These are phyloP conservation scores for Nemania sp. DNA, from an alignment of 2,329 filamentous ascomycete species.

Conservation along the genomic window DNA sequence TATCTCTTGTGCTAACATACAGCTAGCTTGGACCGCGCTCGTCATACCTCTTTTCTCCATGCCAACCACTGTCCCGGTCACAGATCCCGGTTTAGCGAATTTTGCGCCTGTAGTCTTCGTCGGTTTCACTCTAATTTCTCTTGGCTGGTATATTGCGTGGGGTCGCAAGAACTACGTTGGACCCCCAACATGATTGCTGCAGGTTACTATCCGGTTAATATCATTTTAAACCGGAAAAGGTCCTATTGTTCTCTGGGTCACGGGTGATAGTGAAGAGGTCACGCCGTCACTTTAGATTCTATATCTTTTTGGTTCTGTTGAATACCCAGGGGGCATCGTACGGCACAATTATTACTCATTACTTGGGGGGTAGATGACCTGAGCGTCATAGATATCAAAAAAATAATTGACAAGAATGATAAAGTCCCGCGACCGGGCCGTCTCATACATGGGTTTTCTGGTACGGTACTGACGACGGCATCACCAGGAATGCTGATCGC, in stretches of 20 bases:
- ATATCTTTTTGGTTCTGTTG: conserved; percentile 18
- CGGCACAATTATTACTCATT: conserved; percentile 3
- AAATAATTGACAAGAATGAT: conserved; percentile 2
- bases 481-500: too few species aligned
- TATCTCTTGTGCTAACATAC: conserved; percentile 34
- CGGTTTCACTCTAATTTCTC: conserved; percentile 63
- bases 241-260: background rate
- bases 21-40: conserved; percentile 64
- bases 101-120: conserved; percentile 77
- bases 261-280: conserved; percentile 2
- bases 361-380: conserved; percentile 2
- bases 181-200: conserved; percentile 48
- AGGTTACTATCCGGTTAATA: background rate
- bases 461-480: too few species aligned
- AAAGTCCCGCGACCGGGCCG: too few species aligned
- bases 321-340: conserved; percentile 12
- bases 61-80: conserved; percentile 66
- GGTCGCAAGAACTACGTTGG: conserved; percentile 70
- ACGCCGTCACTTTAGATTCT: background rate
- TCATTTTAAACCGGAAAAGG: background rate
- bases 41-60: conserved; percentile 76
- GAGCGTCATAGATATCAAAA: conserved; percentile 7
- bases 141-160: conserved; percentile 70
- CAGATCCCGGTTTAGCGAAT: conserved; percentile 62
- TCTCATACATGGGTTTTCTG: too few species aligned